Conservation (phyloP, 495 filamentous ascomycete species). For the Penicillium atrosanguineum region DNA sequence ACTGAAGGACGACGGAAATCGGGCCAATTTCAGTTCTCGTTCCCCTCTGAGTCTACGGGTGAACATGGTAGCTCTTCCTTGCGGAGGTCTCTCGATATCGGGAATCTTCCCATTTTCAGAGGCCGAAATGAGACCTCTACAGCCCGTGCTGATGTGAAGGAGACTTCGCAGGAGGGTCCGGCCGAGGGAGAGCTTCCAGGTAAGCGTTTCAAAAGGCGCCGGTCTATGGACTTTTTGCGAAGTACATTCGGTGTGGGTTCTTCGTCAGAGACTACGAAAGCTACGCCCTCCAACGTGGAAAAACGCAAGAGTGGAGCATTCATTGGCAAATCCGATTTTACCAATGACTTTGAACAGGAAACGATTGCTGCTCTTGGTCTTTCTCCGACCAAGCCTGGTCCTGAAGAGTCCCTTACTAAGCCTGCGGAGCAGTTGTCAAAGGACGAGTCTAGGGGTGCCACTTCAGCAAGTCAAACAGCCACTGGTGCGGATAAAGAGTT, state of each 20-base stretch:
- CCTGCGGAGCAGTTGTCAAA: neutral
- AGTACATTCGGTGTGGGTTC: neutral
- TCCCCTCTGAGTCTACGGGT: slow-evolving; percentile 12
- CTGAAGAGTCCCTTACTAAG: slow-evolving; percentile 4
- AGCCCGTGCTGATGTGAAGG: neutral
- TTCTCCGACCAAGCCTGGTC: slow-evolving; percentile 15
- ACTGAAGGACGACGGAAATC: slow-evolving; percentile 20
- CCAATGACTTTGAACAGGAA: slow-evolving; percentile 21
- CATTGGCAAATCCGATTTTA: slow-evolving; percentile 1
- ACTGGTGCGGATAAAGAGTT: neutral
- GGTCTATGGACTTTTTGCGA: slow-evolving; percentile 4
- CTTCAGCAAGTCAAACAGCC: neutral
- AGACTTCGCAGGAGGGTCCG: slow-evolving; percentile 6
- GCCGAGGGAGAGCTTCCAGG: slow-evolving; percentile 4
- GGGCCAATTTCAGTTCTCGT: slow-evolving; percentile 18
- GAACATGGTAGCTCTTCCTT: slow-evolving; percentile 15
- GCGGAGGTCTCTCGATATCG: slow-evolving; percentile 24
- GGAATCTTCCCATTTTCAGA: slow-evolving; percentile 28
- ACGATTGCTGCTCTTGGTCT: slow-evolving; percentile 28
- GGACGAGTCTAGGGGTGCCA: neutral
- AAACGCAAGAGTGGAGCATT: neutral
- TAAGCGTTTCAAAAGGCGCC: slow-evolving; percentile 9
- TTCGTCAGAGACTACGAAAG: neutral
- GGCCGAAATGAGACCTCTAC: slow-evolving; percentile 3
- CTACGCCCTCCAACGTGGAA: neutral